A percentile compares a stretch with the other conserved stretches of the same genome.
Evolutionary conservation across 1,139 yeast species (phyloP).

Genomic region (Suhomyces atakaporum): DNA sequence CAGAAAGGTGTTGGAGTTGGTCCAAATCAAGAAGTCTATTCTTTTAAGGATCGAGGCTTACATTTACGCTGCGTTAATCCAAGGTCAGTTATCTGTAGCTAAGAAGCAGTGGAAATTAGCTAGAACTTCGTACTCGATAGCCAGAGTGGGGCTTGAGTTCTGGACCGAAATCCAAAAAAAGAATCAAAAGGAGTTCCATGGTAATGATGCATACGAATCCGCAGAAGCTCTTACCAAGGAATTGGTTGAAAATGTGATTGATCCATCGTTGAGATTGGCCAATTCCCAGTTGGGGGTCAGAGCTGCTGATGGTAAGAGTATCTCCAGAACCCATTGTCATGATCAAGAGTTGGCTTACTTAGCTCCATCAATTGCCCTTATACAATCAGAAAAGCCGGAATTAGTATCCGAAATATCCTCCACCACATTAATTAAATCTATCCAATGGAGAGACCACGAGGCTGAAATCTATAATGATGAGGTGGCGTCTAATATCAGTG

Average conservation of each 20-base stretch:
- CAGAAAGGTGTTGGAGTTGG: constrained; percentile 44
- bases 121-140: constrained; percentile 54
- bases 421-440: constrained; percentile 32
- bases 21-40: constrained; percentile 33
- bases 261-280: constrained; percentile 67
- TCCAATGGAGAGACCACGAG: constrained; percentile 74
- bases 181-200: constrained; percentile 5
- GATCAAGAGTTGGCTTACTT: constrained; percentile 39
- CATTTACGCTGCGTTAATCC: constrained; percentile 58
- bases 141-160: constrained; percentile 61
- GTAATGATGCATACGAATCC: constrained; percentile 18
- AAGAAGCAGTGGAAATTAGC: constrained; percentile 61
- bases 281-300: constrained; percentile 41
- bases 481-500: constrained; percentile 59
- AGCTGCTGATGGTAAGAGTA: constrained; percentile 46
- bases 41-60: constrained; percentile 55
- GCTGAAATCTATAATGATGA: constrained; percentile 74
- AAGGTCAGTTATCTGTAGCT: constrained; percentile 60
- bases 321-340: constrained; percentile 47
- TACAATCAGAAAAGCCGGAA: constrained; percentile 41
- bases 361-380: constrained; percentile 36
- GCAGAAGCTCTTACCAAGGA: constrained; percentile 55
- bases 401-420: constrained; percentile 41
- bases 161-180: constrained; percentile 19
- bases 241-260: constrained; percentile 59